These are phyloP conservation scores for Juncus effusus DNA, from an alignment of 176 grass and related monocot genomes.

Conservation along the genomic window DNA sequence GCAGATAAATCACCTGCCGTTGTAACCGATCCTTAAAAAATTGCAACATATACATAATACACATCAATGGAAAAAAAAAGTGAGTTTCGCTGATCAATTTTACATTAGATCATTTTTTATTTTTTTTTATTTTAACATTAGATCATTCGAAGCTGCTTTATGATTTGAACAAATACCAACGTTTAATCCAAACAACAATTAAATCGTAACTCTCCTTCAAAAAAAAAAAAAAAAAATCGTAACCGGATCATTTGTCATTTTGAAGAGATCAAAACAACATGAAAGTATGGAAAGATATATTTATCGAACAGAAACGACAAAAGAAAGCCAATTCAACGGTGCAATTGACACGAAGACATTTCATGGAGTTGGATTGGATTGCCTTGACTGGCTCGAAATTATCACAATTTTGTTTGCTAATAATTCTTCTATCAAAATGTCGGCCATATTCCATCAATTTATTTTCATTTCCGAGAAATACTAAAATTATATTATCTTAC, in stretches of 20 bases:
- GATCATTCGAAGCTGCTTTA: background rate
- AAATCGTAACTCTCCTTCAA: background rate
- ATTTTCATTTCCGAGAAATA: conserved; percentile 21
- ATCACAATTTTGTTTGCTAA: background rate
- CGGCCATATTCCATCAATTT: conserved; percentile 16
- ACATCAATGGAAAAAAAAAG: too few relatives aligned
- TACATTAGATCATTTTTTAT: too few relatives aligned
- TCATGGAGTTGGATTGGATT: background rate
- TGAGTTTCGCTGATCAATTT: too few relatives aligned
- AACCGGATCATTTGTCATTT: background rate
- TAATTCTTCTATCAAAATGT: conserved; percentile 10
- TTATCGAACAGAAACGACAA: too few relatives aligned
- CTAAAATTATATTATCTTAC: background rate
- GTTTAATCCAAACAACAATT: conserved; percentile 4
- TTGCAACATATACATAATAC: too few relatives aligned
- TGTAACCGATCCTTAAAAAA: too few relatives aligned
- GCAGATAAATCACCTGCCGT: too few relatives aligned
- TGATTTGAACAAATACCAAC: conserved; percentile 12
- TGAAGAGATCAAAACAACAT: too few relatives aligned
- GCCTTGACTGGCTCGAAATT: conserved; percentile 15
- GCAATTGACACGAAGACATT: background rate
- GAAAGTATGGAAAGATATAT: too few relatives aligned
- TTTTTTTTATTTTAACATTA: too few relatives aligned
- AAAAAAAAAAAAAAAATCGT: background rate
- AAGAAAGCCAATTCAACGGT: conserved; percentile 3